A percentile compares a stretch with the other conserved stretches of the same genome.
Evolutionary conservation across 2,329 filamentous ascomycete genomes (phyloP).

Genomic region (Diaporthe sp.): DNA sequence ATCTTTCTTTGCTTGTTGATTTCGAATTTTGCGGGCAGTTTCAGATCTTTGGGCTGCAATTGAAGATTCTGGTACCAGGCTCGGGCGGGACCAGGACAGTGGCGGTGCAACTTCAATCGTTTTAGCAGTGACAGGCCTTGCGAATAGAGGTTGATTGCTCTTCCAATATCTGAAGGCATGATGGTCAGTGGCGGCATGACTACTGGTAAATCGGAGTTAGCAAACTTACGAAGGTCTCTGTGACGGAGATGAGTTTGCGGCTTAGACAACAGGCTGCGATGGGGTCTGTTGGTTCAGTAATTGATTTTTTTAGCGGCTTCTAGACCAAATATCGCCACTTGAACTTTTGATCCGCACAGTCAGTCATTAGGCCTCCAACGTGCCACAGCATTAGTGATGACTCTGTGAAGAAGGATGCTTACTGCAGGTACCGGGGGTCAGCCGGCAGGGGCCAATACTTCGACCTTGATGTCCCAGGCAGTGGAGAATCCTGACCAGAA

Average conservation of each 20-base stretch:
- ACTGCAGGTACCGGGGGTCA: background rate
- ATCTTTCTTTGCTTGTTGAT: background rate
- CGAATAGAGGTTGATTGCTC: background rate
- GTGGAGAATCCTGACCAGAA: background rate
- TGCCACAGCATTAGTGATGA: background rate
- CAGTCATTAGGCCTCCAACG: background rate
- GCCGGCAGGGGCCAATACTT: background rate
- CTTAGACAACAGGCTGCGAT: no score
- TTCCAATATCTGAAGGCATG: background rate
- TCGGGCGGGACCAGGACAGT: no score
- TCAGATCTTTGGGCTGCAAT: background rate
- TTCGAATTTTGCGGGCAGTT: background rate
- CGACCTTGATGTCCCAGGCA: background rate
- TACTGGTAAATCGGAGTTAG: background rate
- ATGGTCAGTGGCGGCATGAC: background rate
- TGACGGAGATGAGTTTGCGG: background rate
- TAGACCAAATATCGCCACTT: background rate
- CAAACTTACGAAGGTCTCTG: background rate
- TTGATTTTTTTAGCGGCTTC: background rate
- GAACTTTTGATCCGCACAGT: background rate
- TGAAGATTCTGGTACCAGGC: no score
- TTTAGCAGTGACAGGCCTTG: background rate
- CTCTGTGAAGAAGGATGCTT: background rate
- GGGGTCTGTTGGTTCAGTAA: background rate
- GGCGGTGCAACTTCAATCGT: background rate